phyloP scores from a whole-genome alignment of 768 basidiomycete species.

The Fistulinella prunicolor region DNA sequence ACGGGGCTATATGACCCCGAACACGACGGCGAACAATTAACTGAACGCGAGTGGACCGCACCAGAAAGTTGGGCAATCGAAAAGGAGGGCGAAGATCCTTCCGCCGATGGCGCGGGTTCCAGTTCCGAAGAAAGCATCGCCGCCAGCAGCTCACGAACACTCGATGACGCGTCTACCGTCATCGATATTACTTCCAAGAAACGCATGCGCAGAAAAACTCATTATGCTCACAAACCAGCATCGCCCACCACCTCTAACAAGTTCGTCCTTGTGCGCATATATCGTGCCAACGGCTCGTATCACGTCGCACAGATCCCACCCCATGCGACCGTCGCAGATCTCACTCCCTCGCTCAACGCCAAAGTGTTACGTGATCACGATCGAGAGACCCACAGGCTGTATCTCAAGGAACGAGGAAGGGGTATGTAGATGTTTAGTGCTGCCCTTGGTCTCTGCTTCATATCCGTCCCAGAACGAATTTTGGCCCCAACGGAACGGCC shows the following conservation, averaged over 20 bases:
- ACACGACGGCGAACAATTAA: slow-evolving; percentile 10
- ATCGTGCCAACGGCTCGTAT: slow-evolving; percentile 68
- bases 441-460: neutral
- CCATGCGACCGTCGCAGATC: slow-evolving; percentile 62
- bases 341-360: slow-evolving; percentile 59
- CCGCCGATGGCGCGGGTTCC: slow-evolving; percentile 38
- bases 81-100: slow-evolving; percentile 39
- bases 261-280: slow-evolving; percentile 67
- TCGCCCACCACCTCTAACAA: slow-evolving; percentile 19
- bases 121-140: slow-evolving; percentile 36
- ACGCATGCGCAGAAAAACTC: slow-evolving; percentile 26
- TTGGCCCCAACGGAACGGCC: slow-evolving; percentile 80
- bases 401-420: slow-evolving; percentile 72
- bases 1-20: slow-evolving; percentile 9
- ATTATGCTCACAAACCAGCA: slow-evolving; percentile 15
- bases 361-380: slow-evolving; percentile 51
- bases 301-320: slow-evolving; percentile 66
- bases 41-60: slow-evolving; percentile 53
- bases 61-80: slow-evolving; percentile 80
- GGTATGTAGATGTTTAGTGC: slow-evolving; percentile 42
- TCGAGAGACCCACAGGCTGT: slow-evolving; percentile 62
- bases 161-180: slow-evolving; percentile 11
- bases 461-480: slow-evolving; percentile 62
- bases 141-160: slow-evolving; percentile 16
- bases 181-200: slow-evolving; percentile 17